phyloP scores from a whole-genome alignment of 2,329 filamentous ascomycete species.

The Fusarium drepaniforme region DNA sequence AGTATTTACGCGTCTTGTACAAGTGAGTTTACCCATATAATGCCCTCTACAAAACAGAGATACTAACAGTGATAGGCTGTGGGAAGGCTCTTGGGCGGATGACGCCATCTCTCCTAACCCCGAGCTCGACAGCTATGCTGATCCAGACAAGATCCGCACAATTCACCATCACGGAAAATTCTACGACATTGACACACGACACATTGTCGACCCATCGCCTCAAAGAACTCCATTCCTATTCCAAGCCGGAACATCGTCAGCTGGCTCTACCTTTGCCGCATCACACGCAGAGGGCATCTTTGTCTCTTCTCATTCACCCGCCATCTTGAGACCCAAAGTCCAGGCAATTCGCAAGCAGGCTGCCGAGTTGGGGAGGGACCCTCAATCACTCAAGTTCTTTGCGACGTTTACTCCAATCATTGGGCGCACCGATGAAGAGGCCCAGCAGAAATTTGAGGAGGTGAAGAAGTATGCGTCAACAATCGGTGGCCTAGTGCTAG shows the following conservation, averaged over 20 bases:
- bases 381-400: slow-evolving; percentile 68
- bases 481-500: slow-evolving; percentile 66
- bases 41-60: neutral
- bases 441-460: slow-evolving; percentile 63
- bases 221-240: slow-evolving; percentile 69
- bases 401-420: slow-evolving; percentile 63
- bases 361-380: slow-evolving; percentile 64
- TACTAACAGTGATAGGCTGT: slow-evolving; percentile 52
- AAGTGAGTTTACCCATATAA: slow-evolving; percentile 57
- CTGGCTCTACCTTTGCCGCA: slow-evolving; percentile 67
- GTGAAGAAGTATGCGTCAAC: slow-evolving; percentile 64
- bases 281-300: slow-evolving; percentile 72
- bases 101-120: slow-evolving; percentile 68
- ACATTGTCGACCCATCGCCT: slow-evolving; percentile 66
- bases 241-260: slow-evolving; percentile 70
- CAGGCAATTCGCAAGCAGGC: slow-evolving; percentile 65
- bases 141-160: slow-evolving; percentile 69
- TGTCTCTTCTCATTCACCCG: slow-evolving; percentile 65
- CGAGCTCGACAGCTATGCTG: slow-evolving; percentile 66
- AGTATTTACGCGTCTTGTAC: slow-evolving; percentile 72
- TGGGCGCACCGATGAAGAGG: slow-evolving; percentile 64
- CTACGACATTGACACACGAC: slow-evolving; percentile 57
- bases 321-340: slow-evolving; percentile 62
- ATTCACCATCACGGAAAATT: slow-evolving; percentile 73
- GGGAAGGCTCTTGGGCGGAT: slow-evolving; percentile 68